Conservation (phyloP, 2,329 filamentous ascomycete species). For the Cyphellophora attinorum region DNA sequence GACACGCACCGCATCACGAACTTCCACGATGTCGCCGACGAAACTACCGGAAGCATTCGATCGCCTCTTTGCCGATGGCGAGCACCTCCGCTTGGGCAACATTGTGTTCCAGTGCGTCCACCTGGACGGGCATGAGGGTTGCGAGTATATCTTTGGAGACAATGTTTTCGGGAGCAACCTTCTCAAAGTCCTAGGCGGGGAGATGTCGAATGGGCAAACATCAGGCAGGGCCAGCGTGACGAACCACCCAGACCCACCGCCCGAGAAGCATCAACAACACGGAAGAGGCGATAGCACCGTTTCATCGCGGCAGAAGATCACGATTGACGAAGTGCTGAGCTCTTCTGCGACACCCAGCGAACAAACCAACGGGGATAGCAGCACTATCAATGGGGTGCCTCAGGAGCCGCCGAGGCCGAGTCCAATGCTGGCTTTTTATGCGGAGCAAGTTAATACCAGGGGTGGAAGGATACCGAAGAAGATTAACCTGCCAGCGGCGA, state of each 20-base stretch:
- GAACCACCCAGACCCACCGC: not conserved
- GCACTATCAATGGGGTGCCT: not conserved
- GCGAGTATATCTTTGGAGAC: not conserved
- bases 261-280: no score
- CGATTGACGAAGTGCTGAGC: slow-evolving; percentile 1
- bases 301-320: not conserved
- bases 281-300: no score
- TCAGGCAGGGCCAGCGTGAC: no score
- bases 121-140: not conserved
- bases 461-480: not conserved
- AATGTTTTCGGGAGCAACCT: not conserved
- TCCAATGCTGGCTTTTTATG: not conserved
- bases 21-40: no score
- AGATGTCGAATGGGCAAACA: no score
- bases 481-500: not conserved
- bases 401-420: not conserved
- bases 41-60: not conserved
- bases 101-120: not conserved
- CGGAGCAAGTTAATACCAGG: not conserved
- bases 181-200: not conserved
- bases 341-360: not conserved
- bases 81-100: not conserved
- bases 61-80: not conserved
- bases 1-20: not conserved
- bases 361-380: not conserved